Base-by-base conservation (phyloP, 352 stramenopile genomes). In the Phytophthora sansomeana region DNA sequence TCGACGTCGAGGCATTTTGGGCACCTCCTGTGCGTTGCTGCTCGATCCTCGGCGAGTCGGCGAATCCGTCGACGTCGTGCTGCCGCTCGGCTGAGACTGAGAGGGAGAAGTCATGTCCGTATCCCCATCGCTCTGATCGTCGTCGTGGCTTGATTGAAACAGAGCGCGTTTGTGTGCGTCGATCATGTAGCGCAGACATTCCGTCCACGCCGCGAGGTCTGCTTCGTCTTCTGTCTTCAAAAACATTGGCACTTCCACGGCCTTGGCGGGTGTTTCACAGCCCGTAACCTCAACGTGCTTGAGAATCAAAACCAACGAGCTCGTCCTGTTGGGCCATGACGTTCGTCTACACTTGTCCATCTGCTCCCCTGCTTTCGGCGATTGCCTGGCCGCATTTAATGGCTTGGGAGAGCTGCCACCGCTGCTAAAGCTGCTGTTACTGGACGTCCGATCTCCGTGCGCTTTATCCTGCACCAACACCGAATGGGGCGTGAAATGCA, bases 401-500 rank as follows among this genome's bases (percentile, higher is more conserved):
- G 43, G 14, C 32, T 56, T 50, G 3, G 35, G 33, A 36, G 26
- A 49, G 10, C 52, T 58, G n/a, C n/a, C n/a, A n/a, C n/a, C n/a
- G n/a, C n/a, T n/a, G 19, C 36, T 69, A 32, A 39, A 39, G 53
- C 39, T 38, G 24, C 24, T 47, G 19, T 41, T 51, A 17, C 43
- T 67, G 5, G 21, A 19, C 13, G 17, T 19, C 5, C 39, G 24
- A 21, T 66, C 63, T 10, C 19, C 55, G 4, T 38, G 36, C 7
- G 49, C 28, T 32, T 75, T 77, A 10, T 80, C 78, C 8, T 74
- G 43, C 32, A 63, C 19, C 19, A 87, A 49, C 1, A 80, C 29
- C 24, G 81, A 87, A 16, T 87, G 69, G 19, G 56, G 55, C 5
- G 69, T 82, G 33, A 92, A 94, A 11, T 72, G 61, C 48, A 92